Evolutionary conservation across 2,329 filamentous ascomycete species (phyloP).

Genomic region (Cercospora citrullina): DNA sequence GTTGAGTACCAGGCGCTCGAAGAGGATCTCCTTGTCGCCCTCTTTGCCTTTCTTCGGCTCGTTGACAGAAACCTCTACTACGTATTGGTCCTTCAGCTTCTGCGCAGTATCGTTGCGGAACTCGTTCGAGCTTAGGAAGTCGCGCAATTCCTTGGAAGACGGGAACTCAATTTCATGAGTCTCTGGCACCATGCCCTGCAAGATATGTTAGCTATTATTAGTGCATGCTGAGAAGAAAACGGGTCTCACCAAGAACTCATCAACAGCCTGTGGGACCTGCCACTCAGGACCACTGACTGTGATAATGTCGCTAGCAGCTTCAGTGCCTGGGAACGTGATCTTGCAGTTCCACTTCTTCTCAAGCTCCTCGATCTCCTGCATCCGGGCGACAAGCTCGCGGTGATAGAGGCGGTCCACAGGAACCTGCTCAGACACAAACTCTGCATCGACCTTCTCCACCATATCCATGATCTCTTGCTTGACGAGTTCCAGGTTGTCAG

Average conservation of each 20-base stretch:
- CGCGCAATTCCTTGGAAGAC: slow-evolving; percentile 71
- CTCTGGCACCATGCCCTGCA: slow-evolving; percentile 90
- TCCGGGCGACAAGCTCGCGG: slow-evolving; percentile 84
- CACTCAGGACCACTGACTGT: slow-evolving; percentile 96
- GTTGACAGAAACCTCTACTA: slow-evolving; percentile 79
- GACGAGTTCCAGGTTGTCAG: slow-evolving; percentile 92
- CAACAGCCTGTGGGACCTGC: slow-evolving; percentile 94
- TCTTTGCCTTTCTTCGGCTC: slow-evolving; percentile 46
- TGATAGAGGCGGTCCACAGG: slow-evolving; percentile 94
- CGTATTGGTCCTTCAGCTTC: slow-evolving; percentile 87
- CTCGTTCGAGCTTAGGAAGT: slow-evolving; percentile 77
- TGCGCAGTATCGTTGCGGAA: slow-evolving; percentile 77
- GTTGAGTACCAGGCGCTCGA: slow-evolving; percentile 51
- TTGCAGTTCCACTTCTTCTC: slow-evolving; percentile 99
- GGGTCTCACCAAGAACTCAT: slow-evolving; percentile 75
- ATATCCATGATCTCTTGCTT: slow-evolving; percentile 99
- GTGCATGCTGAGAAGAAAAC: neutral
- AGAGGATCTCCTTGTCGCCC: slow-evolving; percentile 44
- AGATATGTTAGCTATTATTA: slow-evolving; percentile 35
- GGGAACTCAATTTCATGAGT: slow-evolving; percentile 87
- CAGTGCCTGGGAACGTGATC: slow-evolving; percentile 95
- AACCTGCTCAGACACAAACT: slow-evolving; percentile 92
- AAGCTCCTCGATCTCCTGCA: slow-evolving; percentile 86
- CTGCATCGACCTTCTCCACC: slow-evolving; percentile 96
- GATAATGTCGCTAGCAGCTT: slow-evolving; percentile 94